These are phyloP conservation scores for Stellera chamaejasme DNA, from an alignment of 345 rosid genomes.

Conservation along the genomic window DNA sequence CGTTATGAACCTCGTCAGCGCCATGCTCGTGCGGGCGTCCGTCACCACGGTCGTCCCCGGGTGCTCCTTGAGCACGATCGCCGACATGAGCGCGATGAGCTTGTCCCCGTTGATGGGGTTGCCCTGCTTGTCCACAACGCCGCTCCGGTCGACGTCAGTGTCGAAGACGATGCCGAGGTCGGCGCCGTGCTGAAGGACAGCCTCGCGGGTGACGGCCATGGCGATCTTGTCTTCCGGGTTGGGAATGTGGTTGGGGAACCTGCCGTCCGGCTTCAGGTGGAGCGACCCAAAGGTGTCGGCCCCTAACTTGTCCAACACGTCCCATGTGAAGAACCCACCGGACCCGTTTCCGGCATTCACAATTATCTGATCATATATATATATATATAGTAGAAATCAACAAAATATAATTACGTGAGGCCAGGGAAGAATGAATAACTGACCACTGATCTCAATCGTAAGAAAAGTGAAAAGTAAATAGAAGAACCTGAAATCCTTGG, in stretches of 20 bases:
- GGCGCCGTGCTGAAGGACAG: slow-evolving; percentile 63
- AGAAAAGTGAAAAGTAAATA: too few relatives aligned
- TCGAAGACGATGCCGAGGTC: slow-evolving; percentile 96
- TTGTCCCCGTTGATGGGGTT: slow-evolving; percentile 85
- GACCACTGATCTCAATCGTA: too few relatives aligned
- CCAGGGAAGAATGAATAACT: too few relatives aligned
- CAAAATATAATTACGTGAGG: too few relatives aligned
- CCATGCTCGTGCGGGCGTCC: slow-evolving; percentile 88
- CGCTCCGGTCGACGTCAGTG: slow-evolving; percentile 92
- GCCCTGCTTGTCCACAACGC: slow-evolving; percentile 72
- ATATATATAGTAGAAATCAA: too few relatives aligned
- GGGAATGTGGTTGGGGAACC: slow-evolving; percentile 93
- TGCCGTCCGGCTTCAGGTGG: slow-evolving; percentile 80
- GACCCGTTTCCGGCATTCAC: slow-evolving; percentile 95
- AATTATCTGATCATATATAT: slow-evolving; percentile 44
- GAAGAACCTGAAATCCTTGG: slow-evolving; percentile 58
- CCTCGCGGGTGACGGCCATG: slow-evolving; percentile 72
- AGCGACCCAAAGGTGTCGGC: slow-evolving; percentile 89
- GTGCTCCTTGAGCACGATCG: slow-evolving; percentile 73
- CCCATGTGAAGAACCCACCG: slow-evolving; percentile 90
- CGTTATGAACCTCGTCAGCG: slow-evolving; percentile 54
- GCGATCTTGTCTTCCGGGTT: slow-evolving; percentile 85
- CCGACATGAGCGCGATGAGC: slow-evolving; percentile 85
- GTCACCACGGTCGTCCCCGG: slow-evolving; percentile 77
- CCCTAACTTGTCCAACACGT: slow-evolving; percentile 80